Percentiles rank a stretch among this genome's conserved stretches.
Conservation (phyloP, 352 stramenopile genomes). For the Globisporangium apiculatum region DNA sequence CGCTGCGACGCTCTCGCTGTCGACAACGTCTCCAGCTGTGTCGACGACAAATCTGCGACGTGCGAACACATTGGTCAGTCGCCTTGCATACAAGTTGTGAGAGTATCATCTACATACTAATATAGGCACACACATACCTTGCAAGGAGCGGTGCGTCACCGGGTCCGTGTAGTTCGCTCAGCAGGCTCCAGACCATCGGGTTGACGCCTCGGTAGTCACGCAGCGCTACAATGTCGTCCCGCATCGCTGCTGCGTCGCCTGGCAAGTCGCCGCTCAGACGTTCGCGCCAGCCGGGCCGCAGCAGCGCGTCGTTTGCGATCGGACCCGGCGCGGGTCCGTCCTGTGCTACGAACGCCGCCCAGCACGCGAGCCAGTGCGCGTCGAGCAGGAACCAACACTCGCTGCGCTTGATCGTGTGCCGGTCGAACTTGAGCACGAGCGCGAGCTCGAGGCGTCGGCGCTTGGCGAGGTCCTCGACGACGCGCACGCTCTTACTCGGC, state of each 20-base stretch:
- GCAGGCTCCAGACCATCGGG: constrained; percentile 70
- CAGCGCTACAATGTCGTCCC: constrained; percentile 31
- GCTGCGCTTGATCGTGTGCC: constrained; percentile 33
- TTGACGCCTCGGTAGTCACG: constrained; percentile 64
- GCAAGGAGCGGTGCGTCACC: constrained; percentile 39
- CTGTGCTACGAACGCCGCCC: constrained; percentile 47
- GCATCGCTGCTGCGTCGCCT: constrained; percentile 36
- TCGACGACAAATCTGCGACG: constrained; percentile 39
- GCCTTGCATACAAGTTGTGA: not conserved
- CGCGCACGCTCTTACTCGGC: constrained; percentile 1
- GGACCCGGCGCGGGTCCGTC: constrained; percentile 42
- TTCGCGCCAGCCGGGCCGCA: constrained; percentile 30
- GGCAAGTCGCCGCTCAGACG: constrained; percentile 19
- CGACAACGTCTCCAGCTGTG: constrained; percentile 32
- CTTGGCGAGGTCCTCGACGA: constrained; percentile 37
- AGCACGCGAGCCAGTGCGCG: constrained; percentile 54
- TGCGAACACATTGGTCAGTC: not conserved
- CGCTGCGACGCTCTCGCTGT: constrained; percentile 21
- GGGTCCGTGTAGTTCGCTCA: constrained; percentile 51
- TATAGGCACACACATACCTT: constrained; percentile 4
- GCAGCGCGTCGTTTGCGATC: constrained; percentile 59
- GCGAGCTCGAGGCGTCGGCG: constrained; percentile 59
- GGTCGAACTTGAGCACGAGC: constrained; percentile 60
- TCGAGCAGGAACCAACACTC: constrained; percentile 78
- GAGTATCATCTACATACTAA: not conserved